Conservation (phyloP, 495 filamentous ascomycete species). For the Aspergillus funiculosus region DNA sequence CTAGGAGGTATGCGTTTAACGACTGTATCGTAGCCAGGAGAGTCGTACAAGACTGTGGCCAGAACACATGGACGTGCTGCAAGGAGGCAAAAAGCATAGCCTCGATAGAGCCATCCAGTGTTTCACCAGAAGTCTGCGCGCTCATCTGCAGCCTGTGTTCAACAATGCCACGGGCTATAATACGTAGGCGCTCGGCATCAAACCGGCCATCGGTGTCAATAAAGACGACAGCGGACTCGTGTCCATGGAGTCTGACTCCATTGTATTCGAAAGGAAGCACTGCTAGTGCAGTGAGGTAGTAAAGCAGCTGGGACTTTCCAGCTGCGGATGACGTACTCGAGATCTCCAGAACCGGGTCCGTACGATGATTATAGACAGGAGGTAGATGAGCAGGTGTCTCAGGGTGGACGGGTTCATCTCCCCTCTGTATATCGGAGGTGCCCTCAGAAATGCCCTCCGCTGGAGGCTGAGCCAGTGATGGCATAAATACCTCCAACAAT, state of each 20-base stretch:
- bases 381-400: conserved; percentile 13
- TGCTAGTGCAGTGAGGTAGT: conserved; percentile 57
- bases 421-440: no score
- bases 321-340: conserved; percentile 47
- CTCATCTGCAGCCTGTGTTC: conserved; percentile 4
- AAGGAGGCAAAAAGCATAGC: conserved; percentile 32
- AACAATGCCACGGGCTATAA: conserved; percentile 31
- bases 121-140: not conserved
- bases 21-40: conserved; percentile 46
- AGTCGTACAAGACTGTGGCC: conserved; percentile 47
- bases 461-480: conserved; percentile 10
- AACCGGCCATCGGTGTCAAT: conserved; percentile 68
- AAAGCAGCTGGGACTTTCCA: conserved; percentile 63
- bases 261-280: conserved; percentile 47
- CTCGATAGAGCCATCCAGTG: conserved; percentile 19
- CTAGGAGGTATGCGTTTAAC: conserved; percentile 49
- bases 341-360: conserved; percentile 51
- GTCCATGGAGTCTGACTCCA: conserved; percentile 36
- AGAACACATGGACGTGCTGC: conserved; percentile 51
- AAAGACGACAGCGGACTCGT: conserved; percentile 56
- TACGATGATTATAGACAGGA: conserved; percentile 21
- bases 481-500: conserved; percentile 42
- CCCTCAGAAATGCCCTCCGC: no score
- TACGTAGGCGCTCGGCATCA: conserved; percentile 50
- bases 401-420: conserved; percentile 1